These are phyloP conservation scores for Canna indica DNA, from an alignment of 176 grass and related monocot genomes.

Conservation along the genomic window DNA sequence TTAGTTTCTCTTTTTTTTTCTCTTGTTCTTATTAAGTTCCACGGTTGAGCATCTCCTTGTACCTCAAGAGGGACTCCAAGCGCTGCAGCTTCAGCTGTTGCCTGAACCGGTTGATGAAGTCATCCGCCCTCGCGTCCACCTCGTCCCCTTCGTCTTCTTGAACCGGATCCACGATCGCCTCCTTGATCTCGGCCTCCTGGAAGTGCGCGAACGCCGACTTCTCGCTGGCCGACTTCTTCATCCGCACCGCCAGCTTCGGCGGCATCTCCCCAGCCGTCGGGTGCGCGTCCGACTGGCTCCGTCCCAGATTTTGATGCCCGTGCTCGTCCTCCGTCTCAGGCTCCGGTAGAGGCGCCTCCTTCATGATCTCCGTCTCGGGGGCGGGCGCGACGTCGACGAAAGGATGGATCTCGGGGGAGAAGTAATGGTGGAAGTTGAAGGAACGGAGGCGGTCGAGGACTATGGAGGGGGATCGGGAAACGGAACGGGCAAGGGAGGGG, in stretches of 20 bases:
- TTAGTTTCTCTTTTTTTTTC: too few species aligned
- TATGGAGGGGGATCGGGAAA: slow-evolving; percentile 58
- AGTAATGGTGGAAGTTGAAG: slow-evolving; percentile 34
- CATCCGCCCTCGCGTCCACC: slow-evolving; percentile 77
- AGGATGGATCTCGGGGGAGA: background rate
- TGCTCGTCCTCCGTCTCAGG: background rate
- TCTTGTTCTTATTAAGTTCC: too few species aligned
- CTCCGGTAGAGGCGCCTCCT: background rate
- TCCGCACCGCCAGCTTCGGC: slow-evolving; percentile 31
- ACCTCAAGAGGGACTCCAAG: slow-evolving; percentile 58
- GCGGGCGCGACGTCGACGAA: slow-evolving; percentile 9
- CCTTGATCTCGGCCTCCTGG: slow-evolving; percentile 25
- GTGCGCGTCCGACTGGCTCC: slow-evolving; percentile 46
- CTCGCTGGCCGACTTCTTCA: slow-evolving; percentile 76
- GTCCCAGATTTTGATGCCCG: slow-evolving; percentile 18
- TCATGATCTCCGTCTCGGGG: background rate
- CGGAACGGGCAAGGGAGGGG: background rate
- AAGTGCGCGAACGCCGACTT: slow-evolving; percentile 73
- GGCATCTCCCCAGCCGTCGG: slow-evolving; percentile 15
- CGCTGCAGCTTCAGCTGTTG: slow-evolving; percentile 83
- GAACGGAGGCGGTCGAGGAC: slow-evolving; percentile 59
- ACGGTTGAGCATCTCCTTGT: slow-evolving; percentile 56
- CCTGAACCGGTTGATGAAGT: slow-evolving; percentile 83
- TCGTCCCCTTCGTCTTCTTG: slow-evolving; percentile 24
- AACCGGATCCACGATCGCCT: background rate